Evolutionary conservation across 352 stramenopile genomes (phyloP).

Genomic region (Globisporangium spinosum): DNA sequence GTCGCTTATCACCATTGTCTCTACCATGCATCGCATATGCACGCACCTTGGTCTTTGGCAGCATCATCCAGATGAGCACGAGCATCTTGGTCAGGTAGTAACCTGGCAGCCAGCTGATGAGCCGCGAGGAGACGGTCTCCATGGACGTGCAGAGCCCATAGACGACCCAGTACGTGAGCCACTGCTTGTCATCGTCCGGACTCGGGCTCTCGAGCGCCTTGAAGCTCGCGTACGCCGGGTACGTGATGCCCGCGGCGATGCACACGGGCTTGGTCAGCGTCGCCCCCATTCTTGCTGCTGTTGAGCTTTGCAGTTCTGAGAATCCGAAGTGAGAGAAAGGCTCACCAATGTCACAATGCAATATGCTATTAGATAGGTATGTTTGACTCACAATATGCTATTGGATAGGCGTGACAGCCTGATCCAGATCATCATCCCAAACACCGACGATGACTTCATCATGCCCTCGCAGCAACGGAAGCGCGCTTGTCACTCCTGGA

Average conservation of each 20-base stretch:
- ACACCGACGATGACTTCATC: neutral
- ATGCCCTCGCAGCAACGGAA: neutral
- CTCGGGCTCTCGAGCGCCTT: constrained; percentile 62
- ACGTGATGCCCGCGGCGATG: constrained; percentile 49
- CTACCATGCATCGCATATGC: neutral
- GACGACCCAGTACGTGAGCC: constrained; percentile 96
- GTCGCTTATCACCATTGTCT: neutral
- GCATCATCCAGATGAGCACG: constrained; percentile 95
- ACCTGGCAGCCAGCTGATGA: constrained; percentile 84
- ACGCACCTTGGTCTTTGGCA: constrained; percentile 83
- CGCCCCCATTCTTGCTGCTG: constrained; percentile 35
- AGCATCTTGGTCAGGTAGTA: constrained; percentile 95
- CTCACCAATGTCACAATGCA: neutral
- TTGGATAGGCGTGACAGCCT: neutral
- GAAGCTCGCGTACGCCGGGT: constrained; percentile 70
- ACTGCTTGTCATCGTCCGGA: constrained; percentile 65
- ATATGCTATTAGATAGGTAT: neutral
- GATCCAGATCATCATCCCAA: neutral
- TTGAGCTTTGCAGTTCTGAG: constrained; percentile 7
- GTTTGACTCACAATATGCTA: neutral
- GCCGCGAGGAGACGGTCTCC: constrained; percentile 60
- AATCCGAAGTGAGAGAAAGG: neutral
- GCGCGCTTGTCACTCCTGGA: neutral
- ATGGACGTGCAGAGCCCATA: constrained; percentile 93
- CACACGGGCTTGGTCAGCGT: constrained; percentile 52